Percentiles rank a stretch among this genome's conserved stretches.
phyloP scores from a whole-genome alignment of 2,329 filamentous ascomycete species.

The Fusarium pseudonygamai region DNA sequence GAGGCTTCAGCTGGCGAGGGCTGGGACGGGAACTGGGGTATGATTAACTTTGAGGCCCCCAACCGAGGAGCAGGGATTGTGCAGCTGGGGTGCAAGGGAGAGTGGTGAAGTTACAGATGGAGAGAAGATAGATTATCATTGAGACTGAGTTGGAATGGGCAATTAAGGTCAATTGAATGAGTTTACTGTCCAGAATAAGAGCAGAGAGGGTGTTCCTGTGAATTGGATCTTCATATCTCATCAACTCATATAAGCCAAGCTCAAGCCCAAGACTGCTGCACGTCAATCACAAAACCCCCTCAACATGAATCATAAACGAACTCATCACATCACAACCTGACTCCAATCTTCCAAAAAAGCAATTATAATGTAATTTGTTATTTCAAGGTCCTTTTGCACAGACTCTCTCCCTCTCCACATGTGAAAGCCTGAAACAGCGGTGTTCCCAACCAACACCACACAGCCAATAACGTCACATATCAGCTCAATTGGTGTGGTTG shows the following conservation, averaged over 20 bases:
- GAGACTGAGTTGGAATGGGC: rapidly evolving
- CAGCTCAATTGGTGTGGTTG: neutral
- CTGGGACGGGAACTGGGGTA: neutral
- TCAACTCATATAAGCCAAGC: neutral
- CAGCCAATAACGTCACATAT: neutral
- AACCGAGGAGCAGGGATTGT: constrained; percentile 11
- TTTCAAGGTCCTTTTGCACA: constrained; percentile 28
- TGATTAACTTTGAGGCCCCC: constrained; percentile 19
- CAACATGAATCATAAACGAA: neutral
- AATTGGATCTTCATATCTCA: neutral
- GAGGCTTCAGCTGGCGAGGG: neutral
- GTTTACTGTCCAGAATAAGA: neutral
- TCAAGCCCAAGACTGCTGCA: neutral
- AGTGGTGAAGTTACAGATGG: neutral
- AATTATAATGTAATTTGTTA: neutral
- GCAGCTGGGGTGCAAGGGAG: neutral
- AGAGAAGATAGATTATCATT: neutral
- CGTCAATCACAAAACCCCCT: neutral
- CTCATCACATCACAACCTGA: neutral
- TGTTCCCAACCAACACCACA: neutral
- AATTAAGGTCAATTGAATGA: neutral
- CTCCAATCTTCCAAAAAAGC: neutral
- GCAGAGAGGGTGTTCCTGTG: neutral
- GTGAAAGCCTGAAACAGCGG: constrained; percentile 15
- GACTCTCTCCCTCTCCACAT: neutral